phyloP scores from a whole-genome alignment of 2,329 filamentous ascomycete species.

The Botrytis paeoniae region DNA sequence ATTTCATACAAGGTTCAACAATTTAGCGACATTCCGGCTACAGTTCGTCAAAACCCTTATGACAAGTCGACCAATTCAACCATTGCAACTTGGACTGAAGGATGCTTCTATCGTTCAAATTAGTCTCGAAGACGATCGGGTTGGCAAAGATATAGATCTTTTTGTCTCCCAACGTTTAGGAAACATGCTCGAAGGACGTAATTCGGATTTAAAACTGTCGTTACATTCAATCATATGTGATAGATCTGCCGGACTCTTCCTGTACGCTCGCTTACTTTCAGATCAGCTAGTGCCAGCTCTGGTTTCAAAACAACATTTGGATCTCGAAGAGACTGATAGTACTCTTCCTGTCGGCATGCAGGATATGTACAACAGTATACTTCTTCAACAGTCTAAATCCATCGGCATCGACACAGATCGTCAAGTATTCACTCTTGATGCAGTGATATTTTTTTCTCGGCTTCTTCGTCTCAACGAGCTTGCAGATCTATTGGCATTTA shows the following conservation, averaged over 20 bases:
- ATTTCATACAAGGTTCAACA: constrained; percentile 39
- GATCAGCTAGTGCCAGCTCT: neutral
- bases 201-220: neutral
- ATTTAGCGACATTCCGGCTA: constrained; percentile 37
- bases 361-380: constrained; percentile 32
- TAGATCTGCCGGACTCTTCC: neutral
- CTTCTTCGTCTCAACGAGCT: constrained; percentile 24
- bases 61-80: constrained; percentile 42
- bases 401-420: constrained; percentile 12
- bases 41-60: constrained; percentile 42
- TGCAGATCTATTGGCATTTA: neutral
- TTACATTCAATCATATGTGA: neutral
- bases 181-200: neutral
- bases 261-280: constrained; percentile 7
- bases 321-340: neutral
- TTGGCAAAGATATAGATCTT: constrained; percentile 39
- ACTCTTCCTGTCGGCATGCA: constrained; percentile 28
- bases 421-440: constrained; percentile 27
- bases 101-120: constrained; percentile 34
- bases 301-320: neutral
- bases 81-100: constrained; percentile 38
- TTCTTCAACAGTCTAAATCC: constrained; percentile 22
- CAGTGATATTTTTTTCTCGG: constrained; percentile 27
- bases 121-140: constrained; percentile 39
- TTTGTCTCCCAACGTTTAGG: neutral